These are phyloP conservation scores for Fusarium floridanum DNA, from an alignment of 2,329 filamentous ascomycete genomes.

Conservation along the genomic window DNA sequence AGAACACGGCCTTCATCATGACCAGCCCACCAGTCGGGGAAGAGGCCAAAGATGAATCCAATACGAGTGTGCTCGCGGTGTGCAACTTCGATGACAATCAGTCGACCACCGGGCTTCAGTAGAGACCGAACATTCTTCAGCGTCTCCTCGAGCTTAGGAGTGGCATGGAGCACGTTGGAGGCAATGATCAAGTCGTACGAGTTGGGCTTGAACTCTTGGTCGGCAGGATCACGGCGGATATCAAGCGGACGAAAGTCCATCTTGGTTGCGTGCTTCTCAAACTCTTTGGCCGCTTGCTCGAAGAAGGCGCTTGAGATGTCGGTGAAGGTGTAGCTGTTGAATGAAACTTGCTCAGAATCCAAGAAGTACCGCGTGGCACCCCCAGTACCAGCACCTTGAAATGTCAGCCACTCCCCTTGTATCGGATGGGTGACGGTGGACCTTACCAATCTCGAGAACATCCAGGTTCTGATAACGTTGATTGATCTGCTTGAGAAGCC, in stretches of 20 bases:
- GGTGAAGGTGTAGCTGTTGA: conserved; percentile 8
- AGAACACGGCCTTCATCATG: background rate
- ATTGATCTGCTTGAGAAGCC: background rate
- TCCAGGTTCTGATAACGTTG: conserved; percentile 6
- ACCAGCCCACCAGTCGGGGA: conserved; percentile 12
- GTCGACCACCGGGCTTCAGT: conserved; percentile 21
- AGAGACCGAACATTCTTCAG: conserved; percentile 16
- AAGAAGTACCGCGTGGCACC: conserved; percentile 1
- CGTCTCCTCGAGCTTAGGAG: conserved; percentile 12
- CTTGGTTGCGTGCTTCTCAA: background rate
- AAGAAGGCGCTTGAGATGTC: conserved; percentile 20
- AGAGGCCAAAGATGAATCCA: conserved; percentile 5
- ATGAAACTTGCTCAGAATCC: background rate
- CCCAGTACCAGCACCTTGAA: conserved; percentile 5
- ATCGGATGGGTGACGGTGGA: background rate
- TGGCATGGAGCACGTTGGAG: conserved; percentile 20
- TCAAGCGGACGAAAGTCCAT: conserved; percentile 20
- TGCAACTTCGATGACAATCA: conserved; percentile 15
- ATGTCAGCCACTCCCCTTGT: background rate
- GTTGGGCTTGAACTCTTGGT: conserved; percentile 16
- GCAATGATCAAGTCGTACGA: conserved; percentile 27
- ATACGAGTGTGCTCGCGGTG: background rate
- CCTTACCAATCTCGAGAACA: conserved; percentile 9
- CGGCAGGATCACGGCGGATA: conserved; percentile 8
- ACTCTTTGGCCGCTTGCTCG: conserved; percentile 10